These are phyloP conservation scores for Glycyrrhiza uralensis DNA, from an alignment of 306 rosid species.

Conservation along the genomic window DNA sequence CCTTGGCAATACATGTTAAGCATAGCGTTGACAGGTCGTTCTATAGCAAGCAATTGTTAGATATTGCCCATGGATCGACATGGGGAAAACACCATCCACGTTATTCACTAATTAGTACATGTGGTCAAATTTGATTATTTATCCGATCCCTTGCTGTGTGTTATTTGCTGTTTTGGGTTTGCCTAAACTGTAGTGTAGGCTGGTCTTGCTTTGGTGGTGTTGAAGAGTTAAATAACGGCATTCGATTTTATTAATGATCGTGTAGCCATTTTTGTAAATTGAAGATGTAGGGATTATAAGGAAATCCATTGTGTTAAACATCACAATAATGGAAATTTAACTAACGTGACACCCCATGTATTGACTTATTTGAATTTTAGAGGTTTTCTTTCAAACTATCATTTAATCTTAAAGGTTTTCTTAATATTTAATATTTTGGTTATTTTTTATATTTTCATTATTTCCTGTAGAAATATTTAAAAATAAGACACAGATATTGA, in stretches of 20 bases:
- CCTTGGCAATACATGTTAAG: slow-evolving; percentile 37
- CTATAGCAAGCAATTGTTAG: slow-evolving; percentile 26
- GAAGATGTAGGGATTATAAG: neutral
- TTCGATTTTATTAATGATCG: neutral
- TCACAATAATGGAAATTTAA: slow-evolving; percentile 30
- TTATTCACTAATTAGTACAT: slow-evolving; percentile 17
- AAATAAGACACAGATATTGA: no score
- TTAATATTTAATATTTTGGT: no score
- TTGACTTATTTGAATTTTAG: neutral
- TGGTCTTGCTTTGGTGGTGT: slow-evolving; percentile 29
- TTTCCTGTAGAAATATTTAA: no score
- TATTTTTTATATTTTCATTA: no score
- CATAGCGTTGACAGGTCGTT: slow-evolving; percentile 34
- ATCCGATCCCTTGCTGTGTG: neutral
- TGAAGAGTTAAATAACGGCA: neutral
- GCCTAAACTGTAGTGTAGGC: neutral
- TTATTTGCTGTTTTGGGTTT: slow-evolving; percentile 34
- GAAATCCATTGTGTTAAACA: slow-evolving; percentile 10
- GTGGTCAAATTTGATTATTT: neutral
- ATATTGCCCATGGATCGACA: slow-evolving; percentile 22
- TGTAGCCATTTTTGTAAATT: slow-evolving; percentile 12
- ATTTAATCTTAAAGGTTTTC: neutral
- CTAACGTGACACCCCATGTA: neutral
- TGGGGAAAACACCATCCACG: slow-evolving; percentile 30
- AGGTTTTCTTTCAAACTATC: neutral